These are phyloP conservation scores for Lippia alba DNA, from an alignment of 305 asterid genomes.

Conservation along the genomic window DNA sequence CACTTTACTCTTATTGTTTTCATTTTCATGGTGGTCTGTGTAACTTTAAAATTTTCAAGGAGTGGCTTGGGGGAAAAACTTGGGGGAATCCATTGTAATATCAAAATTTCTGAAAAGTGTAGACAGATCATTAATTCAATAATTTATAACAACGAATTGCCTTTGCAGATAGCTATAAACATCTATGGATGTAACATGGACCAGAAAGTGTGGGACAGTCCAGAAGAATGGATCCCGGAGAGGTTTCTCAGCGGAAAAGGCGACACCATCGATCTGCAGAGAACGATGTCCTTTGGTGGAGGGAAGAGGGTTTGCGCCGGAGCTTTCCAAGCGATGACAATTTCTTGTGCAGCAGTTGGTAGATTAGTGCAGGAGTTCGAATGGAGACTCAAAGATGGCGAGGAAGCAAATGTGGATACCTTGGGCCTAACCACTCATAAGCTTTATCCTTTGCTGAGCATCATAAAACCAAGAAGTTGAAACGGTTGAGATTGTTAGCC, in stretches of 20 bases:
- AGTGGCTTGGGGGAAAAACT: no score
- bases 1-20: no score
- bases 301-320: constrained; percentile 93
- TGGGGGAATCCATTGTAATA: no score
- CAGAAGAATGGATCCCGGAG: constrained; percentile 83
- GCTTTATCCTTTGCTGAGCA: constrained; percentile 68
- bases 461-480: constrained; percentile 57
- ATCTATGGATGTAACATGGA: constrained; percentile 90
- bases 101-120: no score
- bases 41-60: no score
- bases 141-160: not conserved
- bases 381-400: constrained; percentile 72
- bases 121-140: no score
- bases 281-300: constrained; percentile 85
- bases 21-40: no score
- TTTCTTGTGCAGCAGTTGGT: constrained; percentile 68
- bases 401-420: constrained; percentile 70
- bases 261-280: constrained; percentile 60
- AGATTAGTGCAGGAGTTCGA: constrained; percentile 81
- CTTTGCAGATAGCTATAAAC: constrained; percentile 76
- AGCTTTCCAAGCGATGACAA: constrained; percentile 77
- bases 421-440: constrained; percentile 75
- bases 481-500: constrained; percentile 5
- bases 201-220: constrained; percentile 61
- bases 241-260: constrained; percentile 58